These are phyloP conservation scores for Candida oleophila DNA, from an alignment of 805 yeast species.

Conservation along the genomic window DNA sequence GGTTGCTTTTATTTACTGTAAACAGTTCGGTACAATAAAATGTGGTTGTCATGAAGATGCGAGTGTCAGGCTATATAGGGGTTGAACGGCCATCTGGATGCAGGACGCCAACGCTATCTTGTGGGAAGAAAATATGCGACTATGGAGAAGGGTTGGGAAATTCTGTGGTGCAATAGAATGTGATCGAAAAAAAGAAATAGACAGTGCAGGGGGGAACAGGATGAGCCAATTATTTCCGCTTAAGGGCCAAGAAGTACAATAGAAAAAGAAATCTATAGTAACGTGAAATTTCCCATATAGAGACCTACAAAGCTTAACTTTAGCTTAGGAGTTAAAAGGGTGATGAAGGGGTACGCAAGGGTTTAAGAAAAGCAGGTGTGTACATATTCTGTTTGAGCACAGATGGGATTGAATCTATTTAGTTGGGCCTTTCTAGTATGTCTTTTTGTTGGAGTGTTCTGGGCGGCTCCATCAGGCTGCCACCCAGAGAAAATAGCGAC, in stretches of 20 bases:
- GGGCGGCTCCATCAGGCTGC: no score
- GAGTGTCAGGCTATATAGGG: background rate
- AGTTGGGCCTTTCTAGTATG: no score
- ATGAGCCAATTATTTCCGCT: no score
- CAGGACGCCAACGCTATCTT: background rate
- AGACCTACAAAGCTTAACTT: background rate
- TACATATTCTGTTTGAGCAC: no score
- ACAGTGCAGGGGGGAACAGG: background rate
- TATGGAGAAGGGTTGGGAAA: background rate
- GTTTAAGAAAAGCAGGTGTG: no score
- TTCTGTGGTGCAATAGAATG: background rate
- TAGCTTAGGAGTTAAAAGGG: no score
- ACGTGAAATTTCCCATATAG: background rate
- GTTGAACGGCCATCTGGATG: background rate
- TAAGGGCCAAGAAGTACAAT: background rate
- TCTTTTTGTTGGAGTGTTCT: no score
- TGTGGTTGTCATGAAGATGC: background rate
- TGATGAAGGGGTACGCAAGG: no score
- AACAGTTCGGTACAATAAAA: background rate
- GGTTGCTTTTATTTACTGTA: background rate
- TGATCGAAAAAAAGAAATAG: background rate
- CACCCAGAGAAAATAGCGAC: no score
- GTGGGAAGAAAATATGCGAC: background rate
- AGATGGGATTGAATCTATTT: no score
- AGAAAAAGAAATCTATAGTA: background rate